Conservation (phyloP, 148 eudicot genomes). For the Arbutus unedo region DNA sequence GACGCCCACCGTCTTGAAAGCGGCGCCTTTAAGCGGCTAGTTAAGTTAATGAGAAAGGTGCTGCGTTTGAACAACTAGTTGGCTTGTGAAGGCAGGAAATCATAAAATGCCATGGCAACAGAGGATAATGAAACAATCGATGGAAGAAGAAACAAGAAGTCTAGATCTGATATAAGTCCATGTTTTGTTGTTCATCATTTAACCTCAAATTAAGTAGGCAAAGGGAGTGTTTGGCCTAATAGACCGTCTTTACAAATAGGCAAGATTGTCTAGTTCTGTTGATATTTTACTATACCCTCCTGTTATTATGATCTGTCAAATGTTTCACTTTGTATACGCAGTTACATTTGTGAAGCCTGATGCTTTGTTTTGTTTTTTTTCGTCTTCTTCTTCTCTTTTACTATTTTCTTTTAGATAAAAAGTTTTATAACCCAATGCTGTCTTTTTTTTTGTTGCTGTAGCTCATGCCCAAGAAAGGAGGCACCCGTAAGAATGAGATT, state of each 20-base stretch:
- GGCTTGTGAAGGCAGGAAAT: no score
- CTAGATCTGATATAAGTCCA: not conserved
- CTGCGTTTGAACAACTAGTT: no score
- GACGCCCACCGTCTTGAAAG: no score
- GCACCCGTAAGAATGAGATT: slow-evolving; percentile 74
- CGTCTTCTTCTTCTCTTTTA: not conserved
- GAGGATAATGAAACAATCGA: not conserved
- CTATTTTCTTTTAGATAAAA: not conserved
- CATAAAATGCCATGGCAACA: not conserved
- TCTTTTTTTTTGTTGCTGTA: slow-evolving; percentile 26
- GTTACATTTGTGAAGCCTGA: not conserved
- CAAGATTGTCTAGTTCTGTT: not conserved
- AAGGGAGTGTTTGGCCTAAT: not conserved
- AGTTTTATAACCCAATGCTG: not conserved
- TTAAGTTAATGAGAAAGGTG: no score
- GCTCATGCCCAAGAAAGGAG: slow-evolving; percentile 68
- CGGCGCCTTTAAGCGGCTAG: no score
- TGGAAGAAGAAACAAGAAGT: not conserved
- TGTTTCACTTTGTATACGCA: not conserved
- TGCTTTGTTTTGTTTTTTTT: not conserved
- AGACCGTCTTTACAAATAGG: not conserved
- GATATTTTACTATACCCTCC: not conserved
- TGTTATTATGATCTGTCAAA: not conserved
- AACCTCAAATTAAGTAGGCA: not conserved
- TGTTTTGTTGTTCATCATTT: not conserved